Base-by-base conservation (phyloP, 2,329 filamentous ascomycete species). In the Alternaria infectoria region DNA sequence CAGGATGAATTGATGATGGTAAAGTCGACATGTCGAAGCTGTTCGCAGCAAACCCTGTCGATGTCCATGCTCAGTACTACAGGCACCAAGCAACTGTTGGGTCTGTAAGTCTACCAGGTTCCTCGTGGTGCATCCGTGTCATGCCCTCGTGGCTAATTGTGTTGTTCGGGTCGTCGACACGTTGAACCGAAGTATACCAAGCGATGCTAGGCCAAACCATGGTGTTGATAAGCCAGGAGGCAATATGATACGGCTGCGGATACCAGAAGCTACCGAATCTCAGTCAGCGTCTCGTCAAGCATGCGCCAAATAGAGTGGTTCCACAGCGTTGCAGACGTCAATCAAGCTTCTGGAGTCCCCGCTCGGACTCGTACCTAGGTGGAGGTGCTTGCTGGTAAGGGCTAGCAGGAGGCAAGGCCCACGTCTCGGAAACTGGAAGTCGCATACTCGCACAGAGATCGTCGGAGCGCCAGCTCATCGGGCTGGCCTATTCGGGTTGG, bases 261-360 rank as follows among this genome's bases (percentile, higher is more conserved):
- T 47, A 54, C 44, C 26, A 50, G 50, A 57, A 56, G 52, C 30
- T 59, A 28, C 57, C 23, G 40, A 54, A 59, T 62, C 50, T 64
- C 67, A 65, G 59, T 65, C 54, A 64, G 65, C 63, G 17, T 51
- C 62, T 44, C 49, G 36, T 43, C 50, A 21, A 32, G 52, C 25
- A 58, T 19, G 36, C 44, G 54, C 40, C 50, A 56, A 49, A 43
- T 57, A 62, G 49, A 51, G 17, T 45, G 57, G 66, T 71, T 58
- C 56, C 61, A 71, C 70, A 64, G 67, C 66, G 62, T 69, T 60
- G 56, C 40, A 61, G 54, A 59, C 64, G 64, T 65, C 26, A 55
- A 61, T 55, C 58, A 60, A 62, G 65, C 65, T 62, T 61, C 65
- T 69, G 65, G 68, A 69, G 68, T 66, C 73, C 66, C 71, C 71